phyloP scores from a whole-genome alignment of 2,329 filamentous ascomycete genomes.

The Leptographium radiaticola region DNA sequence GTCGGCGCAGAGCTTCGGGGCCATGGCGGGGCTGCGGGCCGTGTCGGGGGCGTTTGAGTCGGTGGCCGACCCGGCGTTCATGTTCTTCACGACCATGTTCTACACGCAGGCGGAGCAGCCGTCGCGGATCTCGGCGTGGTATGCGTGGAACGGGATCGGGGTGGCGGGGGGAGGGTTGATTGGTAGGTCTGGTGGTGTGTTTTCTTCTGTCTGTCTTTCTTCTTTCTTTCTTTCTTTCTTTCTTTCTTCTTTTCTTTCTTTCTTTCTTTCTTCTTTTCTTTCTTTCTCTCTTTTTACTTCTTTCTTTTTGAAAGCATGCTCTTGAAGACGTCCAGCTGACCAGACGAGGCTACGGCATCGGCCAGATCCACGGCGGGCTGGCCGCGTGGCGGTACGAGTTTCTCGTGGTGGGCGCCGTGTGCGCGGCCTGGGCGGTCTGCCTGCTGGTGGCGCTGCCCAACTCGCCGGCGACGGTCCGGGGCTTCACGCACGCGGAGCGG shows the following conservation, averaged over 20 bases:
- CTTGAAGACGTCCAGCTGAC: too few relatives aligned
- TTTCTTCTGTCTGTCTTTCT: not conserved
- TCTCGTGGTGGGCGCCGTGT: slow-evolving; percentile 47
- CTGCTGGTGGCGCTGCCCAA: slow-evolving; percentile 41
- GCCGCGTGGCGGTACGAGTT: slow-evolving; percentile 56
- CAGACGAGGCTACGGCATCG: slow-evolving; percentile 38
- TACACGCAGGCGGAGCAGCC: slow-evolving; percentile 50
- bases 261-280: not conserved
- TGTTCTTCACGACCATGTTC: slow-evolving; percentile 55
- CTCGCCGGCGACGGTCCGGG: slow-evolving; percentile 39
- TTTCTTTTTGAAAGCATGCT: too few relatives aligned
- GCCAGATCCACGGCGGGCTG: slow-evolving; percentile 41
- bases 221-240: not conserved
- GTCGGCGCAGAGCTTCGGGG: slow-evolving; percentile 40
- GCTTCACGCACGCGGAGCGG: slow-evolving; percentile 35
- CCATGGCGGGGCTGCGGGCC: slow-evolving; percentile 40
- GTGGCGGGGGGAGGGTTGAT: slow-evolving; percentile 40
- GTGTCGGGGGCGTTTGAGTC: slow-evolving; percentile 54
- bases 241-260: slow-evolving; percentile 2
- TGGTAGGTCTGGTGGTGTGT: slow-evolving; percentile 2
- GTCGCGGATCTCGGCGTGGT: slow-evolving; percentile 45
- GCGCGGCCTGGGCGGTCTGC: slow-evolving; percentile 45
- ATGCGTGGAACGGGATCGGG: slow-evolving; percentile 43
- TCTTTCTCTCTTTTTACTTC: not conserved
- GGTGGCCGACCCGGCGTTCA: slow-evolving; percentile 33